Evolutionary conservation across 1,284 basidiomycete species (phyloP), one percentile per base, ranked within the genome.

Genomic region (Athelia sp.): DNA sequence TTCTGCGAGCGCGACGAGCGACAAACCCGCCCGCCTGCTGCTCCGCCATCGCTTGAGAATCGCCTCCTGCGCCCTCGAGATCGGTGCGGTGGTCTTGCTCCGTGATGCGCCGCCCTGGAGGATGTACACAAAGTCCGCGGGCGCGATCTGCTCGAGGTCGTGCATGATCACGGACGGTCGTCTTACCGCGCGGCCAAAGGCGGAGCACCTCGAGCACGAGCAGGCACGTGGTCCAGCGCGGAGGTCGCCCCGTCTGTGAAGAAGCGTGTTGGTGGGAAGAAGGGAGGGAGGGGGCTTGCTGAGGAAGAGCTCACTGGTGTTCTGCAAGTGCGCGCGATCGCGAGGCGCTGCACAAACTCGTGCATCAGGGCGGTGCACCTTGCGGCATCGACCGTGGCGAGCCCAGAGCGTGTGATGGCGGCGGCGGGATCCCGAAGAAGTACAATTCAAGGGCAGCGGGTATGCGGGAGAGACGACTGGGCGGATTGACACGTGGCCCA

Each of bases 141-240:
- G 49, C 3, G 72, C 71, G 57, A 99, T 90, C 59, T 94, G 90
- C 0, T 86, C 86, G 11, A 98, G 80, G 60, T 98, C 95, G 66
- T 98, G 96, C 0, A 95, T 98, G 68, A 98, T 97, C 52, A 98
- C 87, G 61, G n/a, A 99, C 87, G 0, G 96, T 99, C 0, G 95
- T 97, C 61, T 82, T 85, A 66, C 90, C 87, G 21, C 66, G 67
- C 17, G 93, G 77, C 90, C 93, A 95, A n/a, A 68, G 68, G 62
- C 90, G 90, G 68, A 98, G 79, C 0, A 93, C 92, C 55, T 92
- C 87, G 56, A 93, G 93, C 9, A 98, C 93, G 36, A 94, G 78
- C 32, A 93, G 75, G 19, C 94, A 86, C 2, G 93, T 90, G 0
- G 88, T 99, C 97, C 50, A 99, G 79, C 4, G 96, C 95, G 2